Conservation (phyloP, 306 rosid genomes). For the Quercus wislizeni region DNA sequence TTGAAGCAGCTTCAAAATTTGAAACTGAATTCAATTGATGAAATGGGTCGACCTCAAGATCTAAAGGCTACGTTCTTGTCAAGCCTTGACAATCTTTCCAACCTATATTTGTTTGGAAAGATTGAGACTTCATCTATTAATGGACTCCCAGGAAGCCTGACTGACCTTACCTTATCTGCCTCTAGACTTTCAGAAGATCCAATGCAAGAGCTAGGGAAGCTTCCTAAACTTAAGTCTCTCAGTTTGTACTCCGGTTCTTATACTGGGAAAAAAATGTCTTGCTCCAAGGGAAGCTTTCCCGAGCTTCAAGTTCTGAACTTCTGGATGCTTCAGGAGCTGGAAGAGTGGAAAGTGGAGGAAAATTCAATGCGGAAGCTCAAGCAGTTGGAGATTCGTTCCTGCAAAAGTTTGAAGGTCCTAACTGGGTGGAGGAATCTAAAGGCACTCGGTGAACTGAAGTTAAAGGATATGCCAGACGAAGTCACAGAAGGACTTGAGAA, state of each 20-base stretch:
- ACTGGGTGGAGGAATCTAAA: slow-evolving; percentile 19
- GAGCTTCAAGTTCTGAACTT: slow-evolving; percentile 32
- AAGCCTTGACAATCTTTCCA: slow-evolving; percentile 19
- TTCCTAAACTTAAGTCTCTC: slow-evolving; percentile 23
- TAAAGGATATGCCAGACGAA: slow-evolving; percentile 29
- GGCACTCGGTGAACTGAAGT: slow-evolving; percentile 29
- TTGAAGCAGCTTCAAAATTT: slow-evolving; percentile 12
- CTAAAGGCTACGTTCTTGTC: neutral
- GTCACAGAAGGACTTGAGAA: neutral
- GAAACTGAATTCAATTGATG: slow-evolving; percentile 25
- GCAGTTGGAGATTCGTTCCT: slow-evolving; percentile 35
- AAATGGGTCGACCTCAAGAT: neutral
- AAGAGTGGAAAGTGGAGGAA: neutral
- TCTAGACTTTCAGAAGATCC: slow-evolving; percentile 26
- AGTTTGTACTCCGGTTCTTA: slow-evolving; percentile 23
- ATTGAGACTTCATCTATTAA: neutral
- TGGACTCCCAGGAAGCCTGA: slow-evolving; percentile 20
- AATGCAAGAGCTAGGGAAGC: slow-evolving; percentile 19
- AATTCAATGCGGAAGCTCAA: neutral
- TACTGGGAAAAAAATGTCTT: neutral
- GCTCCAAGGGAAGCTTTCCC: slow-evolving; percentile 11
- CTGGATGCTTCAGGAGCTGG: slow-evolving; percentile 24
- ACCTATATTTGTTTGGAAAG: slow-evolving; percentile 29
- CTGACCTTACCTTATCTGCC: slow-evolving; percentile 39
- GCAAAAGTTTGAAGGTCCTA: neutral